Evolutionary conservation across 2,329 filamentous ascomycete genomes (phyloP).

Genomic region (Scedosporium aurantiacum): DNA sequence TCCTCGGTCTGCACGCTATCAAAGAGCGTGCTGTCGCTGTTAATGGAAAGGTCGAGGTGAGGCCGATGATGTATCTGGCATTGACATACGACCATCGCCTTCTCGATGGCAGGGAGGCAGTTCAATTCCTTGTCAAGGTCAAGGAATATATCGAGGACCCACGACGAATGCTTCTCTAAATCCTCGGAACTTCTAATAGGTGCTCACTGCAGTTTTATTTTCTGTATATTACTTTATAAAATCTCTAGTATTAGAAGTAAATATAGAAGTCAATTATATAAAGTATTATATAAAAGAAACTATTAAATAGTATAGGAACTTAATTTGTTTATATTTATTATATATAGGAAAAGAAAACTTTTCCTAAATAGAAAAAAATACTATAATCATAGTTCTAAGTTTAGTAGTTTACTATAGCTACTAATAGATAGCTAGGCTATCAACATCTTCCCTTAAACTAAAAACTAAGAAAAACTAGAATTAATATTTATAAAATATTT

Average conservation of each 20-base stretch:
- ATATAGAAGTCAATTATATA: constrained; percentile 5
- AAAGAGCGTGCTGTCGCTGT: constrained; percentile 86
- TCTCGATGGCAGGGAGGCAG: constrained; percentile 86
- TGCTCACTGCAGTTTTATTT: background rate
- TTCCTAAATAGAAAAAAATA: too few relatives aligned
- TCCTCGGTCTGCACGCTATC: constrained; percentile 88
- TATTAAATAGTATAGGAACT: too few relatives aligned
- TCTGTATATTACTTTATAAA: constrained; percentile 1
- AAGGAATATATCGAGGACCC: constrained; percentile 98
- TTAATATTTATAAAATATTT: too few relatives aligned
- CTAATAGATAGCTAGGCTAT: too few relatives aligned
- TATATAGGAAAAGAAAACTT: too few relatives aligned
- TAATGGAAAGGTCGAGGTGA: constrained; percentile 88
- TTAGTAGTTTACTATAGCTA: too few relatives aligned
- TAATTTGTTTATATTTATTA: too few relatives aligned
- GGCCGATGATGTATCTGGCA: constrained; percentile 99
- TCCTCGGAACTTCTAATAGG: constrained; percentile 17
- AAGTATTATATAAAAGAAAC: too few relatives aligned
- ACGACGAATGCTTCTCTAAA: constrained; percentile 66
- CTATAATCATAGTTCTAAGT: too few relatives aligned
- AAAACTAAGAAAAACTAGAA: too few relatives aligned
- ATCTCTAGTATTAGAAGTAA: constrained; percentile 8
- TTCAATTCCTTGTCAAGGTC: constrained; percentile 91
- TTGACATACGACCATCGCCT: constrained; percentile 96
- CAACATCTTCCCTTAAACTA: too few relatives aligned